Percentiles rank a stretch among this genome's conserved stretches.
Conservation (phyloP, 768 basidiomycete genomes). For the Pilatotrama ljubarskyi region DNA sequence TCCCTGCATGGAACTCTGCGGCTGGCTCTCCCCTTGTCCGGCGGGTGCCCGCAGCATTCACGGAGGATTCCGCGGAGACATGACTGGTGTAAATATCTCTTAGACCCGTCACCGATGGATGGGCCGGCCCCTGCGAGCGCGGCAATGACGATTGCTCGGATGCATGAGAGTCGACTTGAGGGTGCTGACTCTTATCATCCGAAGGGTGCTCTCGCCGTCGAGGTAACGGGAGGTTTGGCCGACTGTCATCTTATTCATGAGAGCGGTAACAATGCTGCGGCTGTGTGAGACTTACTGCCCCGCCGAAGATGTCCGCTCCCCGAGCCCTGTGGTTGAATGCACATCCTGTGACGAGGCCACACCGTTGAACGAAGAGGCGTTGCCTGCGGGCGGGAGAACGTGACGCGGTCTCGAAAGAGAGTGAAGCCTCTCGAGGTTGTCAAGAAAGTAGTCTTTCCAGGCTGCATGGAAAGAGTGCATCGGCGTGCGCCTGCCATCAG, state of each 20-base stretch:
- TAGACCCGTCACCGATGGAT: no score
- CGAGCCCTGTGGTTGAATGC: background rate
- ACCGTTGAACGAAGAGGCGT: background rate
- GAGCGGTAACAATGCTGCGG: background rate
- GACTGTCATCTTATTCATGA: background rate
- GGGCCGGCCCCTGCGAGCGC: no score
- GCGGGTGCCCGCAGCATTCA: background rate
- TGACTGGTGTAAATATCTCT: background rate
- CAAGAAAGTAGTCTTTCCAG: conserved; percentile 5
- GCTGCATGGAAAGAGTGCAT: background rate
- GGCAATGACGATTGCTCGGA: no score
- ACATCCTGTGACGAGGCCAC: background rate
- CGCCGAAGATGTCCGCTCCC: no score
- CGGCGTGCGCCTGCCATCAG: background rate
- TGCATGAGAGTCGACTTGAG: no score
- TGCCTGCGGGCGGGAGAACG: background rate
- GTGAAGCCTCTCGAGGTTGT: background rate
- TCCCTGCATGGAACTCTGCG: background rate
- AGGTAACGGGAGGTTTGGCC: no score
- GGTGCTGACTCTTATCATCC: no score
- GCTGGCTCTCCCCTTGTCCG: background rate
- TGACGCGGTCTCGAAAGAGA: background rate
- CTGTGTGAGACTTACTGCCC: no score
- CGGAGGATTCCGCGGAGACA: background rate
- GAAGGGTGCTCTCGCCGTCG: no score